A percentile compares a stretch with the other conserved stretches of the same genome.
phyloP scores from a whole-genome alignment of 768 basidiomycete genomes.

The Ramaria rubella region DNA sequence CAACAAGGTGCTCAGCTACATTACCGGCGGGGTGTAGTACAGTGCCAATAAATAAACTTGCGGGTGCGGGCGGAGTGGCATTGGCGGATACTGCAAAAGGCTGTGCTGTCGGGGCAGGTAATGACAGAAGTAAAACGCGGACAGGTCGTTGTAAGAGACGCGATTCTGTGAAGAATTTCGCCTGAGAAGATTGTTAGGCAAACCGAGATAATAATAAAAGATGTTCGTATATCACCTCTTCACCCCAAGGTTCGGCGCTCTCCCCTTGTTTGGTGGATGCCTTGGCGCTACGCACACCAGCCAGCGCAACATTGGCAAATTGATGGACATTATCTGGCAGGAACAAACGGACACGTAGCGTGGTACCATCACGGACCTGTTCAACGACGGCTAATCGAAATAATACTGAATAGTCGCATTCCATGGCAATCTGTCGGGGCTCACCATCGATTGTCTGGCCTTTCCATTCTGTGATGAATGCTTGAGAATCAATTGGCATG shows the following conservation, averaged over 20 bases:
- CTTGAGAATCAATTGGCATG: slow-evolving; percentile 87
- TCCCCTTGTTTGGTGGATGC: slow-evolving; percentile 68
- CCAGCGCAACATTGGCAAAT: slow-evolving; percentile 76
- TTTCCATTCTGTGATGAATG: slow-evolving; percentile 87
- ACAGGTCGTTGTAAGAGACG: slow-evolving; percentile 76
- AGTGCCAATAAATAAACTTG: slow-evolving; percentile 85
- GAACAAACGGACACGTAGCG: slow-evolving; percentile 79
- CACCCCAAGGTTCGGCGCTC: slow-evolving; percentile 74
- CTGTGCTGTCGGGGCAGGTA: slow-evolving; percentile 71
- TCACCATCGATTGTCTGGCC: slow-evolving; percentile 83
- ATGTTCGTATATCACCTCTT: slow-evolving; percentile 58
- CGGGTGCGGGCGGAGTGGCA: slow-evolving; percentile 49
- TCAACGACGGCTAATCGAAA: slow-evolving; percentile 77
- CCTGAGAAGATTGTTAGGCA: slow-evolving; percentile 37
- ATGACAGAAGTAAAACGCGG: slow-evolving; percentile 68
- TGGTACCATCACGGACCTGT: slow-evolving; percentile 88
- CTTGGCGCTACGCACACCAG: slow-evolving; percentile 74
- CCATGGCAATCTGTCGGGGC: slow-evolving; percentile 9
- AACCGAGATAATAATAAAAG: not conserved
- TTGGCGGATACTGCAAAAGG: slow-evolving; percentile 56
- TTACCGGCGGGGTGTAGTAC: slow-evolving; percentile 91
- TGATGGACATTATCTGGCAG: slow-evolving; percentile 89
- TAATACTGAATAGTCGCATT: not conserved
- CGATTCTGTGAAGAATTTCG: slow-evolving; percentile 89
- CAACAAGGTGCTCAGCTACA: slow-evolving; percentile 83